Conservation (phyloP, 2,329 filamentous ascomycete species). For the Epichloe scottii region DNA sequence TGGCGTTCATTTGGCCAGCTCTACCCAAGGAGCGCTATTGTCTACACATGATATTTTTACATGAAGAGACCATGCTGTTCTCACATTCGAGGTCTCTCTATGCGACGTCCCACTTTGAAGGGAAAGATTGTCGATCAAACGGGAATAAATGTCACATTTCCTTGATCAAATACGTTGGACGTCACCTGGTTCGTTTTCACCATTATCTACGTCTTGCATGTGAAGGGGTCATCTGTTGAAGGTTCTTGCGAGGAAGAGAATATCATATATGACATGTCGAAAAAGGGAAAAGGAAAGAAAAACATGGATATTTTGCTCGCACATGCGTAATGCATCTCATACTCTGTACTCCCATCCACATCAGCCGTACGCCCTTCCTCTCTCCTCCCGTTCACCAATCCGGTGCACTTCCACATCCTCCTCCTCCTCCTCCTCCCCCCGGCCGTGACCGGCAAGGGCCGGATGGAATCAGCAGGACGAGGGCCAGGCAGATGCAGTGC, state of each 20-base stretch:
- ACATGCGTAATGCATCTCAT: too few species aligned
- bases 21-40: too few species aligned
- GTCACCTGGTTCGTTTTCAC: background rate
- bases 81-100: too few species aligned
- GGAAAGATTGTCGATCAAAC: too few species aligned
- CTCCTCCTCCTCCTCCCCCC: slow-evolving; percentile 5
- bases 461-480: slow-evolving; percentile 18
- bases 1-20: too few species aligned
- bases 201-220: background rate
- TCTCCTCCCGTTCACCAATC: slow-evolving; percentile 27
- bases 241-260: background rate
- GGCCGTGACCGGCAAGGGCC: slow-evolving; percentile 18
- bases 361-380: background rate
- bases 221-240: background rate
- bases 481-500: background rate
- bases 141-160: too few species aligned
- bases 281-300: background rate
- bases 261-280: background rate
- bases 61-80: too few species aligned
- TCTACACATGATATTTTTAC: too few species aligned
- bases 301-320: background rate
- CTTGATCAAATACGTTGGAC: too few species aligned
- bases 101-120: too few species aligned
- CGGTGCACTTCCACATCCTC: slow-evolving; percentile 26
- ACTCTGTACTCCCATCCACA: background rate